These are phyloP conservation scores for Brasilioporus rufonigricans DNA, from an alignment of 768 basidiomycete species.

Conservation along the genomic window DNA sequence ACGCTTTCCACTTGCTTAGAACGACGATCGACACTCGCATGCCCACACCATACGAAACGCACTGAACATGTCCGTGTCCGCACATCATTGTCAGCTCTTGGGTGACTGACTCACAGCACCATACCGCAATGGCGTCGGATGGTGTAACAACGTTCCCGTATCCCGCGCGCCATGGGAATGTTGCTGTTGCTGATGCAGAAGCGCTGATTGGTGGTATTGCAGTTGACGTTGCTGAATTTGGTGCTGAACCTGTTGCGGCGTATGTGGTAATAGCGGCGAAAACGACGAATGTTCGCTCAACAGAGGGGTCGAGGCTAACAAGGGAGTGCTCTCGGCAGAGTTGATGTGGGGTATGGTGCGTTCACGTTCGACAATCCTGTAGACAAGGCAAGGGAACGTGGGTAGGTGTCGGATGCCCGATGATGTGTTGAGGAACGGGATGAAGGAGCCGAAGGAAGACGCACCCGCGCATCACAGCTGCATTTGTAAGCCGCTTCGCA, in stretches of 20 bases:
- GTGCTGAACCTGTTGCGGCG: conserved; percentile 18
- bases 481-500: conserved; percentile 69
- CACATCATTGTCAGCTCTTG: conserved; percentile 9
- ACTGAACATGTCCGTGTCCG: not conserved
- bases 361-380: conserved; percentile 57
- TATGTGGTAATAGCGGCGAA: conserved; percentile 8
- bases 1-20: not conserved
- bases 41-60: not conserved
- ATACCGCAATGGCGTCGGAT: conserved; percentile 15
- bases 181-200: not conserved
- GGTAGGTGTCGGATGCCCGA: not conserved
- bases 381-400: not conserved
- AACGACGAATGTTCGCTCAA: conserved; percentile 9
- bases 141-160: conserved; percentile 1
- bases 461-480: conserved; percentile 77
- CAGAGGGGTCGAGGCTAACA: conserved; percentile 24
- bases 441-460: not conserved
- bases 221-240: conserved; percentile 18
- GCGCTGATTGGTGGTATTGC: conserved; percentile 1
- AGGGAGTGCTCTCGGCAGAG: conserved; percentile 36
- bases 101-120: conserved; percentile 11
- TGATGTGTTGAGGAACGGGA: no score
- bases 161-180: not conserved
- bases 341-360: conserved; percentile 32
- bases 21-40: not conserved